Base-by-base conservation (phyloP, 805 yeast genomes). In the Torulaspora delbrueckii region DNA sequence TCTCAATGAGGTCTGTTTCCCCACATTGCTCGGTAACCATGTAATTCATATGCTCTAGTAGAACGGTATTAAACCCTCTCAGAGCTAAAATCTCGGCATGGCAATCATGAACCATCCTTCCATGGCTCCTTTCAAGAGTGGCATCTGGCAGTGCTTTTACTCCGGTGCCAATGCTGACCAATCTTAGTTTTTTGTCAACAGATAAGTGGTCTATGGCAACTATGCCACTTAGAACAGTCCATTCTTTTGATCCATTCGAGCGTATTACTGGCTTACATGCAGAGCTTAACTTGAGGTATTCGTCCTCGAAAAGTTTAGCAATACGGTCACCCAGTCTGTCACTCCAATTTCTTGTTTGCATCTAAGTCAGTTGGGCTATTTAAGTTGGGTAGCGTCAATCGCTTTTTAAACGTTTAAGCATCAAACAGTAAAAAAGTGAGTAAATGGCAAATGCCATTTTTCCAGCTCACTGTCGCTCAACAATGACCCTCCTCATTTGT, bases 51-150 rank as follows among this genome's bases (percentile, higher is more conserved):
- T 82, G 81, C 12, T 76, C 66, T 18, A 87, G 45, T 16, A 86
- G 52, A 42, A 69, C 74, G 53, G 76, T 63, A 55, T 90, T 90
- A 59, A 91, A 79, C 1, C 80, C 77, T 23, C 98, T 66, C 0
- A 90, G 46, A 0, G 84, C 77, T 12, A 93, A 65, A 1, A 89
- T 76, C 59, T 91, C 99, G 0, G 98, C 97, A 67, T 91, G 99
- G 62, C 82, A 71, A 63, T 91, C 98, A 58, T 91, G 98, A 0
- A 91, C 69, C 7, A 88, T 62, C 13, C 62, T 59, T 0, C 98
- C 97, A 0, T 68, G 46, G 40, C 68, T 66, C 3, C 60, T 50
- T 2, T 67, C 44, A 0, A 84, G 62, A 2, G 53, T 58, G 1
- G 53, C 60, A 54, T 82, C 78, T 1, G 97, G 90, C 14, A 76